phyloP scores from a whole-genome alignment of 257 asterid species.

The Salvia rosmarinus region DNA sequence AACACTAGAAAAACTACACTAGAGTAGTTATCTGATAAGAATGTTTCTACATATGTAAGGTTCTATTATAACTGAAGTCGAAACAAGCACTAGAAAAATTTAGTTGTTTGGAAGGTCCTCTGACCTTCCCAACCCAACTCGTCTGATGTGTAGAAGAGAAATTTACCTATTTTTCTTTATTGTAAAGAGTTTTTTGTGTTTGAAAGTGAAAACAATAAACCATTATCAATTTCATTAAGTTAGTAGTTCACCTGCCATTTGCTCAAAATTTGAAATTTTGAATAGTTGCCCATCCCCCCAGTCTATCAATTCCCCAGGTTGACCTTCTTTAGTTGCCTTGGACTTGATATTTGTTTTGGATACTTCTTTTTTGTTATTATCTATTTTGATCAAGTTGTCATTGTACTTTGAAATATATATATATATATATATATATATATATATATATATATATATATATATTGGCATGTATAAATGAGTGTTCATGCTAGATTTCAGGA shows the following conservation, averaged over 20 bases:
- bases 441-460: no score
- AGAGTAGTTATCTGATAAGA: background rate
- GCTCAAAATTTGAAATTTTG: conserved; percentile 3
- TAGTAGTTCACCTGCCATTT: conserved; percentile 12
- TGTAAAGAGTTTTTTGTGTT: background rate
- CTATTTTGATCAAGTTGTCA: background rate
- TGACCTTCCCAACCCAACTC: background rate
- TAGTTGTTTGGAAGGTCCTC: background rate
- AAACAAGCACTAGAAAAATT: background rate
- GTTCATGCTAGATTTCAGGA: background rate
- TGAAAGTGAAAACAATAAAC: conserved; percentile 2
- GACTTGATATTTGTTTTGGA: background rate
- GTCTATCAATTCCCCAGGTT: background rate
- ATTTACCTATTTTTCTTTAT: background rate
- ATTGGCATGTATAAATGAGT: background rate
- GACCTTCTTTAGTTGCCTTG: conserved; percentile 1
- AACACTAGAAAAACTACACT: background rate
- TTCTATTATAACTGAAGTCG: background rate
- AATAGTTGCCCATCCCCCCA: background rate
- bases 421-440: no score
- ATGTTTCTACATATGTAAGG: background rate
- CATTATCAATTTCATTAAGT: background rate
- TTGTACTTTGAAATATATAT: background rate
- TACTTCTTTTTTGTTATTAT: background rate
- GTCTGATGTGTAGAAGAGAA: background rate